Evolutionary conservation across 2,329 filamentous ascomycete species (phyloP), one percentile per base, ranked within the genome.

Genomic region (Berkeleyomyces basicola): DNA sequence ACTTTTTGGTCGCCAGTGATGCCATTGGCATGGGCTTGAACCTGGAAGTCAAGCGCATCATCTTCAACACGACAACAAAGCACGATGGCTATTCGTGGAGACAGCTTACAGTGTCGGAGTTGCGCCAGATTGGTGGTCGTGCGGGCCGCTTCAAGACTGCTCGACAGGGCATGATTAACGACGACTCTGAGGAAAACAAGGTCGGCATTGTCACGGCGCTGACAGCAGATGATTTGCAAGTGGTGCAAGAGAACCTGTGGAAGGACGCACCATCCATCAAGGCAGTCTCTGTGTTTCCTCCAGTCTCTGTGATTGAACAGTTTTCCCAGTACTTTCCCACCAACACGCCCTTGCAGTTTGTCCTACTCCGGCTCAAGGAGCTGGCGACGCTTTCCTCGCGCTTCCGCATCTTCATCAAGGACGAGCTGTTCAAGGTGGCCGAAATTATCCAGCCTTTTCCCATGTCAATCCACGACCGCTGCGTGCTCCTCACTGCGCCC

Each of bases 1-100:
- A 99, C 71, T 95, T 85, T 68, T 78, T 99, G 4, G 91, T 93
- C 36, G 93, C 95, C 7, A 96, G 90, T 68, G 90, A 96, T 73
- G 93, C 93, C 57, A 92, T 99, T 66, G 93, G 93, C 44, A 97
- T 99, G 92, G 93, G 95, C 0, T 76, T 99, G 31, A 99, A 99
- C 70, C 74, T 99, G 71, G 90, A 84, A 73, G 90, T 96, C 71
- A 93, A 90, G 70, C 87, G 95, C 36, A 82, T 99, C 65, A 82
- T 99, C 61, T 93, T 99, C 67, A 89, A 96, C 69, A 79, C 85
- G 0, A 79, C 85, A 1, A 75, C 78, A 65, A 99, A 96, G 71
- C 86, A 80, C 67, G 81, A 90, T 66, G 86, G 86, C 1, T 70
- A 67, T 0, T 73, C 76, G 4, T 77, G 79, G 39, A 76, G 82